Evolutionary conservation across 257 asterid genomes (phyloP).

Genomic region (Salvia miltiorrhiza): DNA sequence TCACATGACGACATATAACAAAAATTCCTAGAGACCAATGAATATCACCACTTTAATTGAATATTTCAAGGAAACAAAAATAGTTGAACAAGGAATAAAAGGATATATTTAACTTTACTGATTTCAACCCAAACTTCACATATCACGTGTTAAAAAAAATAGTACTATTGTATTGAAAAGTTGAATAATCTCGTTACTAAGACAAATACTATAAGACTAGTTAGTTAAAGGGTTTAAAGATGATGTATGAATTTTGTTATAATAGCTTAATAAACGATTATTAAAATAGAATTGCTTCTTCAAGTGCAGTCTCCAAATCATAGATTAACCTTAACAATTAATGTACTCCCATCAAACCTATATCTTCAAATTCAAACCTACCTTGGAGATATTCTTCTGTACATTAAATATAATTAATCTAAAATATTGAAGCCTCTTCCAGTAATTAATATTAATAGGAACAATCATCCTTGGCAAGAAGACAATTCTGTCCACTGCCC

Average conservation of each 20-base stretch:
- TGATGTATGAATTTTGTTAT: background rate
- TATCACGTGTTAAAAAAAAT: background rate
- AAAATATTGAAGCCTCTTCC: background rate
- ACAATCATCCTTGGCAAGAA: background rate
- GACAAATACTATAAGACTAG: background rate
- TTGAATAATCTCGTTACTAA: background rate
- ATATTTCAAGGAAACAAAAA: background rate
- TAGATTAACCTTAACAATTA: background rate
- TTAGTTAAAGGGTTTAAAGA: background rate
- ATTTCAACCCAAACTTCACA: background rate
- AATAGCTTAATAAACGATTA: no score
- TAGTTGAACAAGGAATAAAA: background rate
- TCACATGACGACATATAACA: background rate
- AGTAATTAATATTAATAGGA: background rate
- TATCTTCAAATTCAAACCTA: no score
- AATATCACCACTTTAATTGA: background rate
- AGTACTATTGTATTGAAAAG: background rate
- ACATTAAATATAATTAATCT: no score
- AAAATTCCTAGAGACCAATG: background rate
- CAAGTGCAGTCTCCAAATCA: background rate
- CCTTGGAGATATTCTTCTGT: no score
- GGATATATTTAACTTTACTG: background rate
- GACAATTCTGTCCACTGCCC: slow-evolving; percentile 10
- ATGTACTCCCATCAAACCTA: no score
- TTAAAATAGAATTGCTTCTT: background rate